Percentiles rank a stretch among this genome's conserved stretches.
Conservation (phyloP, 257 asterid genomes). For the Solanum etuberosum region DNA sequence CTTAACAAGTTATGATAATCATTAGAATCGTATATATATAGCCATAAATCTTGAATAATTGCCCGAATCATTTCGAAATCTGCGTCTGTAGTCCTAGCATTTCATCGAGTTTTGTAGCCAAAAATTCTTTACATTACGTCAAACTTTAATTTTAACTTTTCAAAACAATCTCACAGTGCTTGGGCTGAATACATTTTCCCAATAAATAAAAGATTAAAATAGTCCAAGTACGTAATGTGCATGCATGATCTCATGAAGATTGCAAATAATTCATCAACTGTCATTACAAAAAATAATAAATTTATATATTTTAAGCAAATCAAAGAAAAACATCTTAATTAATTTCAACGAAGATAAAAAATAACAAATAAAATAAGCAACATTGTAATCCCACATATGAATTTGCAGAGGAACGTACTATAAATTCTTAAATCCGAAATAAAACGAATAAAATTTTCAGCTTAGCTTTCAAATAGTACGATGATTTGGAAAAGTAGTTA, state of each 20-base stretch:
- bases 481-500: conserved; percentile 10
- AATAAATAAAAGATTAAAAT: not conserved
- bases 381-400: not conserved
- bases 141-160: not conserved
- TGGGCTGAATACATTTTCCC: not conserved
- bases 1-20: not conserved
- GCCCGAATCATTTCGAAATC: not conserved
- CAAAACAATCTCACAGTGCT: not conserved
- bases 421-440: too few relatives aligned
- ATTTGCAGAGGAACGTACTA: not conserved
- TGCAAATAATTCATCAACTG: not conserved
- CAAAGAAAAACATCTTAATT: not conserved
- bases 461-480: not conserved
- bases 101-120: not conserved
- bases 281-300: not conserved
- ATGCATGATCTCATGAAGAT: not conserved
- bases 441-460: too few relatives aligned
- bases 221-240: not conserved
- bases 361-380: too few relatives aligned
- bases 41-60: not conserved
- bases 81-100: not conserved
- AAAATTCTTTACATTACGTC: too few relatives aligned
- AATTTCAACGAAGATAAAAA: not conserved
- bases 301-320: not conserved
- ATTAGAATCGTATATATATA: too few relatives aligned